Conservation (phyloP, 306 rosid species). For the Prunus mongolica region DNA sequence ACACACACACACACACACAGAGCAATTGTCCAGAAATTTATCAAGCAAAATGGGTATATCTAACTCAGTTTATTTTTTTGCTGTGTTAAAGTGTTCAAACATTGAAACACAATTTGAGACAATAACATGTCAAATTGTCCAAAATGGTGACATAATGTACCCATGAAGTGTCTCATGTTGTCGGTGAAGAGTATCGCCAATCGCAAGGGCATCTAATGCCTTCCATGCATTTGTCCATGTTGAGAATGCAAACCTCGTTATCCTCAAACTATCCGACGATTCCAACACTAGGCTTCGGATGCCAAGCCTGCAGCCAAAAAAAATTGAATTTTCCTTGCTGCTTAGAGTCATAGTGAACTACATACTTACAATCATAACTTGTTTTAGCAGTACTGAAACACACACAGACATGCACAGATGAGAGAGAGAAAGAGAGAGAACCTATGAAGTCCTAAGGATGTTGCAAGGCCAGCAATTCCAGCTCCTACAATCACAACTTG, state of each 20-base stretch:
- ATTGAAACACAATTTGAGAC: not conserved
- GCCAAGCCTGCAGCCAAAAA: slow-evolving; percentile 38
- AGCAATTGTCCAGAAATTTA: not conserved
- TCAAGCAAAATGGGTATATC: too few species aligned
- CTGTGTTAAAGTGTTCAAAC: not conserved
- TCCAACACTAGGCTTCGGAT: slow-evolving; percentile 65
- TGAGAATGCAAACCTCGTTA: slow-evolving; percentile 55
- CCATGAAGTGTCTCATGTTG: slow-evolving; percentile 41
- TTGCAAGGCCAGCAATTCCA: too few species aligned
- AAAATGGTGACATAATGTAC: slow-evolving; percentile 14
- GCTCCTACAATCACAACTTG: too few species aligned
- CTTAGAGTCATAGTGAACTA: too few species aligned
- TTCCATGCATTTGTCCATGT: slow-evolving; percentile 74
- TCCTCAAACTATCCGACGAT: slow-evolving; percentile 52
- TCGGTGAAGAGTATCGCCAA: slow-evolving; percentile 47
- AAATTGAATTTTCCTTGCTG: not conserved
- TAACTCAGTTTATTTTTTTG: not conserved
- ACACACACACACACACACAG: too few species aligned
- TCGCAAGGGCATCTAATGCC: slow-evolving; percentile 67
- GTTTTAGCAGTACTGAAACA: too few species aligned
- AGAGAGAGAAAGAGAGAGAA: too few species aligned
- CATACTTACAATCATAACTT: too few species aligned
- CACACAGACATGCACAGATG: too few species aligned
- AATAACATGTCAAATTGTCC: not conserved
- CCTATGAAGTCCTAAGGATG: too few species aligned